Evolutionary conservation across 768 basidiomycete species (phyloP).

Genomic region (Calocybe indica): DNA sequence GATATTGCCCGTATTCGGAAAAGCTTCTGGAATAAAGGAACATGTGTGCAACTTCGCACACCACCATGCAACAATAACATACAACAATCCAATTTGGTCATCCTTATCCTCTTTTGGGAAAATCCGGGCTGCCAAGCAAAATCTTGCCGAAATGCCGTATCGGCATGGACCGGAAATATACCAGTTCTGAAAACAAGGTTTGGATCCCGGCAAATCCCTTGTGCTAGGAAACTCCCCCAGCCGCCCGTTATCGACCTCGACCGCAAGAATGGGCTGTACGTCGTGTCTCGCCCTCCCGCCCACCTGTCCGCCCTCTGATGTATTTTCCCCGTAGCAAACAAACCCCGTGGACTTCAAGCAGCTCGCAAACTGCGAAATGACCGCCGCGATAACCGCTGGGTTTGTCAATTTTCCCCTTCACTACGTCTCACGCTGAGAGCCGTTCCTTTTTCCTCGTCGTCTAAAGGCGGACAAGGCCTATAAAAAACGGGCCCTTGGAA

Average conservation of each 20-base stretch:
- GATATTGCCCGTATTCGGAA: too few species aligned
- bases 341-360: conserved; percentile 98
- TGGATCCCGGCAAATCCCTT: conserved; percentile 25
- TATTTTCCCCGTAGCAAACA: conserved; percentile 63
- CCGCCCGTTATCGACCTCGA: conserved; percentile 39
- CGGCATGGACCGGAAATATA: conserved; percentile 17
- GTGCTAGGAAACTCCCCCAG: conserved; percentile 11
- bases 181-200: conserved; percentile 46
- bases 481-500: conserved; percentile 99
- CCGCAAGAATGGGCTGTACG: conserved; percentile 83
- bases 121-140: too few species aligned
- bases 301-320: conserved; percentile 7
- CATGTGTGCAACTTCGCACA: too few species aligned
- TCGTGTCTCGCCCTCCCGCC: conserved; percentile 20
- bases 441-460: conserved; percentile 8
- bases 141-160: too few species aligned
- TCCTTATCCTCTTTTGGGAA: too few species aligned
- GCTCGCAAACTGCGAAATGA: conserved; percentile 95
- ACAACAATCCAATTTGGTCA: not conserved
- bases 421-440: conserved; percentile 1
- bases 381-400: conserved; percentile 97
- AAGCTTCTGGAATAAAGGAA: not conserved
- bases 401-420: conserved; percentile 29
- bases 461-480: conserved; percentile 92
- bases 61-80: too few species aligned